Base-by-base conservation (phyloP, 768 basidiomycete species). In the Multifurca ochricompacta region DNA sequence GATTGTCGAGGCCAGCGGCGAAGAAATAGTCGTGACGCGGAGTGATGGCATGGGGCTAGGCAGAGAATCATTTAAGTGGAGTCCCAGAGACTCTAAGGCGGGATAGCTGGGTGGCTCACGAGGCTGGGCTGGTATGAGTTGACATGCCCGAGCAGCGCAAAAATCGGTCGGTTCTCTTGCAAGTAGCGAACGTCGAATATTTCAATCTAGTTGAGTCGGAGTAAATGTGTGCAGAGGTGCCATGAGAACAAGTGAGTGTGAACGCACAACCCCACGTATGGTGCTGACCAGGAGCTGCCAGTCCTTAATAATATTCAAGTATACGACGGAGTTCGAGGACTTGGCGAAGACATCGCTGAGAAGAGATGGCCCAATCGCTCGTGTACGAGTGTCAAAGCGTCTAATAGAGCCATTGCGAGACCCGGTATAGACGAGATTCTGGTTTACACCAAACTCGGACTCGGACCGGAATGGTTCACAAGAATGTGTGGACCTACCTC, bases 1-100 rank as follows among this genome's bases (percentile, higher is more conserved):
- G 74, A 39, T 68, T 59, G 66, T 91, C 87, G 57, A 81, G 76
- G 9, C 86, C 86, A 0, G 83, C 83, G 8, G 82, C 82, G 54
- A 86, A 86, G 16, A 91, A 63, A 46, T 83, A 76, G 27, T 78
- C 71, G 44, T 82, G 73, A 7, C 66, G 56, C 0, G 80, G 76
- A 59, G 87, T 85, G 16, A 79, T 62, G 1, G 77, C 70, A 6
- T 87, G 71, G 5, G 85, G 85, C 87, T 89, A 10, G 61, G 25
- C 2, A 8, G 25, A 3, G 13, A 31, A 35, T 6, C 6, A 31
- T 32, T 27, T 42, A 21, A 41, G 36, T 37, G 27, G 30, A 21
- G n/a, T 18, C 6, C n/a, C 4, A 21, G 41, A 16, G 28, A 31
- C 10, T 13, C 18, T 14, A 7, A 8, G 16, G 32, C 19, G 10